Conservation (phyloP, 352 stramenopile genomes). For the Pythium rishiriense region DNA sequence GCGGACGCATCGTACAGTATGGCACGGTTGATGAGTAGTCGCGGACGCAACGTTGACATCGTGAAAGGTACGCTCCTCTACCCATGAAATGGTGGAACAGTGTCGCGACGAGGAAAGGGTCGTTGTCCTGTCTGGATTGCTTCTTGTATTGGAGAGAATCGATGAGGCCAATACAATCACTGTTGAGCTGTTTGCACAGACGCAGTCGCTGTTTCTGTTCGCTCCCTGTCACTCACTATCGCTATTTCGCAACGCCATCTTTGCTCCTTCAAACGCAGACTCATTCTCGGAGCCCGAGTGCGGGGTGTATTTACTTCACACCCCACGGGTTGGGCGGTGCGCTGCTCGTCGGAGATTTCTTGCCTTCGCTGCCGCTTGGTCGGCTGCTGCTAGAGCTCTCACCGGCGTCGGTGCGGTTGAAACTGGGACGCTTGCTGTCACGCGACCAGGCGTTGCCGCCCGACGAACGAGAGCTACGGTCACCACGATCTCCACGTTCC, state of each 20-base stretch:
- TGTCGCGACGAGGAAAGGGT: no score
- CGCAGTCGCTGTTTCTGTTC: no score
- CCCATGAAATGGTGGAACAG: constrained; percentile 13
- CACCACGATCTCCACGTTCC: constrained; percentile 4
- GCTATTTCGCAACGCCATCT: constrained; percentile 10
- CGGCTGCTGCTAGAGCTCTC: constrained; percentile 36
- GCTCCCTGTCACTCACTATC: constrained; percentile 15
- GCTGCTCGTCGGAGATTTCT: constrained; percentile 20
- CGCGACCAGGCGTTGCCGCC: constrained; percentile 48
- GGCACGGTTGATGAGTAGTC: constrained; percentile 25
- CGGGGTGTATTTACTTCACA: constrained; percentile 26
- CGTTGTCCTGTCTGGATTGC: no score
- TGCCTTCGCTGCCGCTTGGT: constrained; percentile 35
- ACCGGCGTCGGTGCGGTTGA: constrained; percentile 30
- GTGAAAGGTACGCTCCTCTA: constrained; percentile 22
- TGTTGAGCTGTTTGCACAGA: background rate
- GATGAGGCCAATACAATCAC: no score
- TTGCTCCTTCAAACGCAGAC: background rate
- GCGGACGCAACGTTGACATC: constrained; percentile 24
- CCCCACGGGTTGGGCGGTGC: constrained; percentile 38
- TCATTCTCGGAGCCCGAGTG: no score
- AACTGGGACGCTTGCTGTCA: constrained; percentile 54
- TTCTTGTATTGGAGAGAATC: no score
- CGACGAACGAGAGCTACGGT: constrained; percentile 33
- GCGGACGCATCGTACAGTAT: constrained; percentile 58